Evolutionary conservation across 2,329 filamentous ascomycete genomes (phyloP), one percentile per base, ranked within the genome.

Genomic region (Epichloe glyceriae): DNA sequence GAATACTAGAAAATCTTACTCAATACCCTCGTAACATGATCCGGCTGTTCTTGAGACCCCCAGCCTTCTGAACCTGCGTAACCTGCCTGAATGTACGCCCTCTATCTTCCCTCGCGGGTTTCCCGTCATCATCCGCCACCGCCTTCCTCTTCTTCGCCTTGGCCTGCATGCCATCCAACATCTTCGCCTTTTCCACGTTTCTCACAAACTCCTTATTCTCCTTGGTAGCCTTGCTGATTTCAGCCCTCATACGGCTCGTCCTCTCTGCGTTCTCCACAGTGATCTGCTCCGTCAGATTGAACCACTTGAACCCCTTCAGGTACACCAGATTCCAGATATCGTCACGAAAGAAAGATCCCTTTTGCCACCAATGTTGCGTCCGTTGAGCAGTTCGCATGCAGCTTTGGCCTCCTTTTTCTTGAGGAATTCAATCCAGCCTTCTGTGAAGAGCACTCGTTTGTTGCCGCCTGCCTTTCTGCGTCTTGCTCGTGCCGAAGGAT

Each of bases 281-380:
- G 57, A 91, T 89, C 68, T 90, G 85, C 64, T 87, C 84, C 51
- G 85, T 88, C 55, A 83, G 66, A 60, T 82, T 73, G 55, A 77
- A 72, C 88, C 88, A 94, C 67, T 91, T 93, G 70, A 93, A 91
- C 1, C 86, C 86, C 55, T 80, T 84, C 55, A 94, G 70, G 62
- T 94, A 94, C 54, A 86, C 76, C 55, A 93, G 70, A 59, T 85
- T 90, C 88, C 88, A 94, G 43, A 94, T 76, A 64, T 94, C 88
- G 64, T 94, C 88, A 59, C 86, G 80, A 70, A 91, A 94, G 64
- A 86, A 88, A 46, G 78, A 79, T 12, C 86, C 78, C 70, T 94
- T 94, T 90, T 90, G 26, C 88, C 88, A 47, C 87, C 87, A 53
- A 93, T 86, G 12, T 78, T 86, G 55, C 78, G 79, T 41, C 85